Conservation (phyloP, 2,329 filamentous ascomycete species). For the Parafenestella ontariensis region DNA sequence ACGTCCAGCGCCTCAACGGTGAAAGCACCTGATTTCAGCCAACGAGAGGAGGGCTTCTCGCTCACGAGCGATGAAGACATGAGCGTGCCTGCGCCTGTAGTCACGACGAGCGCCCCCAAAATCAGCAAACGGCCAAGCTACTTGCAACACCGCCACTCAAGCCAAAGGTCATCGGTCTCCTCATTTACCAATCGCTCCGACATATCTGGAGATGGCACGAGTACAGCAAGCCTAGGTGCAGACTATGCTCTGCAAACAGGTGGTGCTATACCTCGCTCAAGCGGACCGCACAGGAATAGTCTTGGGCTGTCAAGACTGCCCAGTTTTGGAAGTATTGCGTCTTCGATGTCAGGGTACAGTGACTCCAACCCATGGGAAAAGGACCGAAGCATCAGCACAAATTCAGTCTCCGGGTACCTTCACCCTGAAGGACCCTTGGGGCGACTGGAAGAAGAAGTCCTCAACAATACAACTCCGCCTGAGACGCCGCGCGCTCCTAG, state of each 20-base stretch:
- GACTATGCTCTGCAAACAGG: constrained; percentile 86
- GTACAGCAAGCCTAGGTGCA: constrained; percentile 75
- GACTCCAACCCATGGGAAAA: constrained; percentile 53
- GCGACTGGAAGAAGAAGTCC: constrained; percentile 66
- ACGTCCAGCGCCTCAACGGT: constrained; percentile 50
- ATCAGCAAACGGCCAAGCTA: constrained; percentile 61
- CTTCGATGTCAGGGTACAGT: constrained; percentile 67
- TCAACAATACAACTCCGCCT: constrained; percentile 59
- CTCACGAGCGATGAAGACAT: constrained; percentile 38
- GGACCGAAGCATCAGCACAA: constrained; percentile 50
- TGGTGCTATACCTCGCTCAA: constrained; percentile 67
- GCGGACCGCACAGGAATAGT: constrained; percentile 53
- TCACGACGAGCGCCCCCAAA: constrained; percentile 30
- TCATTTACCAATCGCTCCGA: constrained; percentile 63
- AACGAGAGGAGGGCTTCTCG: constrained; percentile 38
- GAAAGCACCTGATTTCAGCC: constrained; percentile 46
- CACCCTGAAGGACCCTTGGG: constrained; percentile 58
- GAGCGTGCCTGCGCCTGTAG: constrained; percentile 23
- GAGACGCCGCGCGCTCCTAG: constrained; percentile 72
- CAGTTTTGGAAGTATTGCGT: constrained; percentile 89
- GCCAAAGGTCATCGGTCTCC: constrained; percentile 65
- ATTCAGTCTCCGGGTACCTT: constrained; percentile 40
- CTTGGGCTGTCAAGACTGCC: constrained; percentile 74
- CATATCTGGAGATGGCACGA: constrained; percentile 67
- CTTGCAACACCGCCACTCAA: constrained; percentile 62